Percentiles rank a stretch among this genome's conserved stretches.
Conservation (phyloP, 805 yeast species). For the Brettanomyces sp. region DNA sequence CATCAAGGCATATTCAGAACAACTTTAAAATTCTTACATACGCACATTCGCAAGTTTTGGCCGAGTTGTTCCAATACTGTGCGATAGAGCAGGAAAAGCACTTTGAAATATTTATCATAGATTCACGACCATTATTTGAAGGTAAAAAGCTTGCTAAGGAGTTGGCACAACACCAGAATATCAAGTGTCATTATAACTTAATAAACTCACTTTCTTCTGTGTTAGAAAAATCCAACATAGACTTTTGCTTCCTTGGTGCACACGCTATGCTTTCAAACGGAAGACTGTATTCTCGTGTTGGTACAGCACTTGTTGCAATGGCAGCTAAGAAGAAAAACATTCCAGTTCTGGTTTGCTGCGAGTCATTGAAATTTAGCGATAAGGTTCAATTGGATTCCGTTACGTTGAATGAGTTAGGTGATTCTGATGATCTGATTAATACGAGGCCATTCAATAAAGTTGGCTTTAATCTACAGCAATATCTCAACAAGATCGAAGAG, state of each 20-base stretch:
- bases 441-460: conserved; percentile 48
- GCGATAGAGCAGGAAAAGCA: conserved; percentile 48
- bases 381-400: conserved; percentile 95
- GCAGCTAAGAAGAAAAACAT: conserved; percentile 79
- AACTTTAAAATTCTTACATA: conserved; percentile 76
- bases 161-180: conserved; percentile 46
- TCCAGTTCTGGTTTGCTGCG: conserved; percentile 94
- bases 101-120: conserved; percentile 79
- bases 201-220: conserved; percentile 74
- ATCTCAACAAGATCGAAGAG: conserved; percentile 35
- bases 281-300: conserved; percentile 83
- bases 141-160: conserved; percentile 70
- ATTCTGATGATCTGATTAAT: conserved; percentile 58
- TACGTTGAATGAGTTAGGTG: conserved; percentile 84
- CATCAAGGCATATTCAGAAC: conserved; percentile 65
- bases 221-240: conserved; percentile 61
- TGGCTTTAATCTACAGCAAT: conserved; percentile 59
- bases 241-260: conserved; percentile 89
- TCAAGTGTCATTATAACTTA: conserved; percentile 70
- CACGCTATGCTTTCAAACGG: conserved; percentile 97
- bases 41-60: conserved; percentile 81
- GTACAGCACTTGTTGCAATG: conserved; percentile 90
- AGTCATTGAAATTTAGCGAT: conserved; percentile 87
- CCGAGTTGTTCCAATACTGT: conserved; percentile 63
- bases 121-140: conserved; percentile 89